Conservation (phyloP, 495 filamentous ascomycete genomes). For the Chaetomidium leptoderma region DNA sequence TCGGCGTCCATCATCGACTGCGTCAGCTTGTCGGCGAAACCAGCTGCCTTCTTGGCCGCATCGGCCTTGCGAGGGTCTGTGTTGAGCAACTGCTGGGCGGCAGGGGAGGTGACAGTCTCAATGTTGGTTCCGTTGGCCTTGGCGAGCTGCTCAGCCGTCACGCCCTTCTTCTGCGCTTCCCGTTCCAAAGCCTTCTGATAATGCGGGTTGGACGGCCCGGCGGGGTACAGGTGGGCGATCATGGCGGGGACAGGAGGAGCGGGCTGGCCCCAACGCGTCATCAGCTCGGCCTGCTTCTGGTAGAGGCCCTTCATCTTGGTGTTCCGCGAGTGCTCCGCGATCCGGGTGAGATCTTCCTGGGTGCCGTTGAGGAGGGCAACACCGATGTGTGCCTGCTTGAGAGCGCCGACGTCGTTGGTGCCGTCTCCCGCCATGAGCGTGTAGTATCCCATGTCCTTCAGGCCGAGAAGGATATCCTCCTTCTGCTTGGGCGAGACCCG, state of each 20-base stretch:
- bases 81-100: constrained; percentile 64
- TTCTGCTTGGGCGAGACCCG: constrained; percentile 98
- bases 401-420: constrained; percentile 94
- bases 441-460: constrained; percentile 95
- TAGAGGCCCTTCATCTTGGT: constrained; percentile 99
- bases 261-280: constrained; percentile 90
- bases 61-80: constrained; percentile 51
- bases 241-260: constrained; percentile 79
- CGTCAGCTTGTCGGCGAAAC: constrained; percentile 83
- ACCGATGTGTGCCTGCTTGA: constrained; percentile 98
- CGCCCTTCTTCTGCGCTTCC: constrained; percentile 71
- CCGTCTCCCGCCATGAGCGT: constrained; percentile 99
- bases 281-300: constrained; percentile 87
- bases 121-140: constrained; percentile 45
- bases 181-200: constrained; percentile 87
- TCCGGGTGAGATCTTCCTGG: constrained; percentile 80
- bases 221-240: constrained; percentile 93
- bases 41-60: constrained; percentile 65
- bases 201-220: constrained; percentile 88
- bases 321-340: constrained; percentile 85
- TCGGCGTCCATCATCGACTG: constrained; percentile 85
- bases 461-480: constrained; percentile 92
- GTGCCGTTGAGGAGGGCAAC: constrained; percentile 95
- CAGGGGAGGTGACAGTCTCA: constrained; percentile 65
- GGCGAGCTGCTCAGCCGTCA: constrained; percentile 41